Evolutionary conservation across 2,329 filamentous ascomycete genomes (phyloP).

Genomic region (Endoconidiophora laricicola): DNA sequence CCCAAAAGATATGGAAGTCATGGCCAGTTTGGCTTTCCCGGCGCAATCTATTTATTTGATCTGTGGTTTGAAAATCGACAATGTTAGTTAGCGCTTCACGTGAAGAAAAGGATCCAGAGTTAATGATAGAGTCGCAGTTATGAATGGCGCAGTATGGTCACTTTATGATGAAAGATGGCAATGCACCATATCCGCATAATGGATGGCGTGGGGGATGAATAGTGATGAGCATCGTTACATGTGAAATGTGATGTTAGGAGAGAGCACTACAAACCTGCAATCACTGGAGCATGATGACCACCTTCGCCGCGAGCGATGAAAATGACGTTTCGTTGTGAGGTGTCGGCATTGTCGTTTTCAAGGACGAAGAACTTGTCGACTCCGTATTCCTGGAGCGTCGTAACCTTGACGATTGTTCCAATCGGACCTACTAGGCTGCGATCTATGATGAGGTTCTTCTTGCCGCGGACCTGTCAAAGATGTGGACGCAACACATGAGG

Average conservation of each 20-base stretch:
- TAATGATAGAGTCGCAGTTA: not conserved
- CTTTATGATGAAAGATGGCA: not conserved
- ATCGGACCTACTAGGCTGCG: slow-evolving; percentile 77
- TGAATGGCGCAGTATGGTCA: not conserved
- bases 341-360: slow-evolving; percentile 89
- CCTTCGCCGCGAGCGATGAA: slow-evolving; percentile 88
- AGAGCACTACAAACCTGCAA: slow-evolving; percentile 55
- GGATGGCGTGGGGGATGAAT: not conserved
- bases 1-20: slow-evolving; percentile 95
- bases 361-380: slow-evolving; percentile 96
- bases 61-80: slow-evolving; percentile 29
- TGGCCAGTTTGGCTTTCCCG: slow-evolving; percentile 78
- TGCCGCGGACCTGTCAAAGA: slow-evolving; percentile 65
- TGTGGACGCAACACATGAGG: slow-evolving; percentile 14
- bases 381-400: slow-evolving; percentile 88
- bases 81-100: not conserved
- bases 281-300: slow-evolving; percentile 62
- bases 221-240: too few relatives aligned
- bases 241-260: too few relatives aligned
- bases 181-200: not conserved
- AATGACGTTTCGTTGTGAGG: slow-evolving; percentile 84
- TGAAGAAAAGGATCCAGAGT: not conserved
- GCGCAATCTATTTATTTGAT: slow-evolving; percentile 79
- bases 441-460: slow-evolving; percentile 95
- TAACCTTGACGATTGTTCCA: slow-evolving; percentile 85